Base-by-base conservation (phyloP, 495 filamentous ascomycete species). In the Rhypophila decipiens region DNA sequence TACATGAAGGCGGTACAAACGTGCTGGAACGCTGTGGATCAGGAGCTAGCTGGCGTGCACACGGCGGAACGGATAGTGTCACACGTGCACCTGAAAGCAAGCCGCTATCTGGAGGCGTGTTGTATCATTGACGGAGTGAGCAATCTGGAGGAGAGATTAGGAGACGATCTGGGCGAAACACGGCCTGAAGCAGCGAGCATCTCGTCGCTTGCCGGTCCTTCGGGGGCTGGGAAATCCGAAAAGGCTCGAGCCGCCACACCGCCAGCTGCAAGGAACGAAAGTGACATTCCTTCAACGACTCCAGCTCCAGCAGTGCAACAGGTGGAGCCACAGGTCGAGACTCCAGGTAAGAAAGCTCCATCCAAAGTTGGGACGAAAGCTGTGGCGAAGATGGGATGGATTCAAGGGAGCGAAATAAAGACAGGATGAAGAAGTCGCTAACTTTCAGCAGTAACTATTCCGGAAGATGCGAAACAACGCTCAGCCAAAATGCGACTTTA, bases 1-100 rank as follows among this genome's bases (percentile, higher is more conserved):
- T 96, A 91, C 61, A 84, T 87, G 67, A 82, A 84, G 57, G 84
- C 83, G 11, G 87, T 93, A 5, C 84, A 90, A 62, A 71, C 82
- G 10, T 95, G 87, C 52, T 81, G 90, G 63, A 75, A 77, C 53
- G 85, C 87, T 0, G 82, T 87, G 11, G 88, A 93, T 43, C 76
- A 81, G 40, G 83, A 87, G 54, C 72, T 72, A 31, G 47, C 47
- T 1, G 64, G 65, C 4, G 46, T 52, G n/a, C 57, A 52, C 2
- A 62, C 63, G 7, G 56, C 60, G 10, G 72, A 76, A 35, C 57
- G 66, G 35, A 63, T 74, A 21, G 60, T 72, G 18, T 62, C 59
- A 12, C 59, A 62, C 18, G 64, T 69, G 0, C 65, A 76, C 54
- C 57, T 64, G 39, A 67, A 62, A 46, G 64, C 59, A 1, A 70